These are phyloP conservation scores for Stagonosporopsis rhizophila DNA, from an alignment of 2,329 filamentous ascomycete genomes.

Conservation along the genomic window DNA sequence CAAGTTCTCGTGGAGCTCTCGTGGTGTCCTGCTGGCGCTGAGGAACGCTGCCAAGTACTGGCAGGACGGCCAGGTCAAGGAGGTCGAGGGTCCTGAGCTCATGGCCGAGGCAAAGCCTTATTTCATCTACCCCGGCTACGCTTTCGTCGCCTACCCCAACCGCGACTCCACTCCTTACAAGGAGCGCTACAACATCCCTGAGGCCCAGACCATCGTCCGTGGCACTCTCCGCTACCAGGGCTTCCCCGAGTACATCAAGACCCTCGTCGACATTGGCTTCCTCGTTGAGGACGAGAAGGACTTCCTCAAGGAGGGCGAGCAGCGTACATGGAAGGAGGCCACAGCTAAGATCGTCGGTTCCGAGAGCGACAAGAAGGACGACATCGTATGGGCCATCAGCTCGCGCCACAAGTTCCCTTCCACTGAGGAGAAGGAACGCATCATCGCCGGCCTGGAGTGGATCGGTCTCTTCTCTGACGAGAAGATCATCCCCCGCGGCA, in stretches of 20 bases:
- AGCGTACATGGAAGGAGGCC: conserved; percentile 83
- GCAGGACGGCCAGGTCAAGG: conserved; percentile 76
- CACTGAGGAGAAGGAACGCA: conserved; percentile 71
- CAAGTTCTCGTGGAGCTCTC: conserved; percentile 80
- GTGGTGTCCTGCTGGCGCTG: conserved; percentile 87
- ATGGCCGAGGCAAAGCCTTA: conserved; percentile 92
- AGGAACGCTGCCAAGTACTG: conserved; percentile 85
- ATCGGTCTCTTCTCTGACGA: conserved; percentile 71
- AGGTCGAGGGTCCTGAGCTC: conserved; percentile 66
- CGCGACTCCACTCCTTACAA: conserved; percentile 86
- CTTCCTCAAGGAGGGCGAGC: conserved; percentile 65
- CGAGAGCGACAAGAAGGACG: conserved; percentile 68
- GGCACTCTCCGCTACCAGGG: conserved; percentile 87
- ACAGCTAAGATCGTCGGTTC: conserved; percentile 79
- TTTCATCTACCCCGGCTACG: conserved; percentile 86
- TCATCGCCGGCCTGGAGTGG: conserved; percentile 77
- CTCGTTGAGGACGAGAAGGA: conserved; percentile 73
- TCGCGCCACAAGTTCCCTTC: conserved; percentile 76
- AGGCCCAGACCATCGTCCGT: conserved; percentile 85
- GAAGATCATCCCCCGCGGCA: conserved; percentile 74
- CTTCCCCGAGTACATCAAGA: conserved; percentile 89
- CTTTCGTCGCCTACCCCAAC: conserved; percentile 93
- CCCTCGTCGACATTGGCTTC: conserved; percentile 89
- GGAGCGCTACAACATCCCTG: conserved; percentile 89
- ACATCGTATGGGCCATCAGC: conserved; percentile 75